Evolutionary conservation across 192 early-diverging fungal genomes (phyloP), one percentile per base, ranked within the genome.

Genomic region (Gryganskiella cystojenkinii): DNA sequence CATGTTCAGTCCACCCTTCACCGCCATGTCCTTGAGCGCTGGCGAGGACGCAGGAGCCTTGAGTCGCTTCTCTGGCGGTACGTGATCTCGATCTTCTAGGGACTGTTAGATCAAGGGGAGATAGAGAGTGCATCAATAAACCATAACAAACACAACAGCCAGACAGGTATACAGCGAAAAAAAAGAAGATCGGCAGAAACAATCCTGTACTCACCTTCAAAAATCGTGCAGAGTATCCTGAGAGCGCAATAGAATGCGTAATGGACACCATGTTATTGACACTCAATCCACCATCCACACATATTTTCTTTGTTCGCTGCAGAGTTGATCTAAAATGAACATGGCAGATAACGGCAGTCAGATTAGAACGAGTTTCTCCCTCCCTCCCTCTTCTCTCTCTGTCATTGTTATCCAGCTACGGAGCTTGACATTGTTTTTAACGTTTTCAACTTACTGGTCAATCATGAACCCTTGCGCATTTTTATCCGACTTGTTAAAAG

Each of bases 401-500:
- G 60, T 51, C 15, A 49, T 68, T 64, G 43, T 6, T n/a, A 51
- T 13, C 4, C 37, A 47, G 30, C 9, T 19, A 20, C 13, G 35
- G 50, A 13, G 27, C 43, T 46, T 15, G 28, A 34, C 28, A 65
- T 44, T 19, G 4, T 19, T 4, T 31, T 19, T 31, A 30, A 14
- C n/a, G 22, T 14, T n/a, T 6, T 24, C 25, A 17, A 79, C 79
- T 68, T 83, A 84, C 81, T 54, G 30, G 14, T 81, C 43, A 27
- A 88, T 28, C 0, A 70, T 66, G 40, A 83, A 85, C 3, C 81
- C 80, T 43, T 37, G 66, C 0, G 82, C 46, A 40, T 83, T 79
- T 31, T 74, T 78, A 22, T 82, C 83, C 4, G 49, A 19, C 40
- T 74, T 72, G 57, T 79, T 83, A 30, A 85, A 82, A 3, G 81